Evolutionary conservation across 2,329 filamentous ascomycete genomes (phyloP), one percentile per base, ranked within the genome.

Genomic region (Claviceps sp.): DNA sequence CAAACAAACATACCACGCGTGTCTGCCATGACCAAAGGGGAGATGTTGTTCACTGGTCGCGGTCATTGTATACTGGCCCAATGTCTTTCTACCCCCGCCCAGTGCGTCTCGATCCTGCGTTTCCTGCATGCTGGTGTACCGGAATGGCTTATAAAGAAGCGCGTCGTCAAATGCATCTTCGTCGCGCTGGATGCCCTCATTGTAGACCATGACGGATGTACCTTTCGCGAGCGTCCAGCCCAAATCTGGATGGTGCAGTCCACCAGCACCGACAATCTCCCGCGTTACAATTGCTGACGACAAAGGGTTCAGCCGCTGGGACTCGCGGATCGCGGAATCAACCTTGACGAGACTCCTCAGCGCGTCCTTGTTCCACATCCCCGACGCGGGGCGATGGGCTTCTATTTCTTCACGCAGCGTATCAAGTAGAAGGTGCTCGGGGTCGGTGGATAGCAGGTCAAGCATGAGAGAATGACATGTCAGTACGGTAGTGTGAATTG

Each of bases 401-500:
- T 38, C 22, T 1, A 72, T 66, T 53, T 78, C 75, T 8, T 70
- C 65, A n/a, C 70, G 66, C 11, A 78, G 63, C 1, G 59, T 56
- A 3, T 69, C 67, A 4, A 75, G 50, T 22, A 65, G 68, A 1
- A 57, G 57, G 40, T 61, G 60, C 1, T 62, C 55, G 0, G 68
- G 65, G 5, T 69, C 61, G 0, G 72, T 65, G 1, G 68, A 61
- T 38, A 76, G 60, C 6, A 78, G 59, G 53, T 78, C 74, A 9
- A 77, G 58, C 50, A 77, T 58, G 37, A 70, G 63, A 37, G 69
- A 70, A 46, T 73, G 71, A 2, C 72, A 70, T 0, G 77, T 78
- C 13, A 79, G 58, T 6, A 73, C 70, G 0, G 78, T 79, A 1
- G 78, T 81, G 62, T 81, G 77, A 26, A 80, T 78, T 18, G 76